phyloP scores from a whole-genome alignment of 108 stramenopile genomes.

The Skeletonema costatum region DNA sequence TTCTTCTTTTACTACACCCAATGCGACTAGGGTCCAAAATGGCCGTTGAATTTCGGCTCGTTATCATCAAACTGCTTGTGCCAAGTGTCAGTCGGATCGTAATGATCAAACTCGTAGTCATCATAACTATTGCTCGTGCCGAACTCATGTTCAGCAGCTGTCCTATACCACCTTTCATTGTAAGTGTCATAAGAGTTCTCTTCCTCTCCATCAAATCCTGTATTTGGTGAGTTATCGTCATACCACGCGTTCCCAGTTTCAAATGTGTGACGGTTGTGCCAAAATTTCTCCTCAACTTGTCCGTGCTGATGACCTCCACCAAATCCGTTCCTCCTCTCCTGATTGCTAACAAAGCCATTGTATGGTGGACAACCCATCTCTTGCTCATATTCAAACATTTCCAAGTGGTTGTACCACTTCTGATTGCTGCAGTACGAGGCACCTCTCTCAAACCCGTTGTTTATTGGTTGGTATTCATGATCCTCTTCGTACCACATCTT shows the following conservation, averaged over 20 bases:
- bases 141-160: background rate
- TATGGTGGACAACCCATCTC: background rate
- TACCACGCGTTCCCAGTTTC: background rate
- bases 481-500: slow-evolving; percentile 32
- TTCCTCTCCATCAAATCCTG: background rate
- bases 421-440: slow-evolving; percentile 2
- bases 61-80: slow-evolving; percentile 3
- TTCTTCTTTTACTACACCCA: background rate
- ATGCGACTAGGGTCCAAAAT: slow-evolving; percentile 2
- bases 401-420: slow-evolving; percentile 14
- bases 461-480: slow-evolving; percentile 1
- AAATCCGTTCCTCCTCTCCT: background rate
- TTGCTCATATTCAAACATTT: background rate
- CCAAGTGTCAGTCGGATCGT: slow-evolving; percentile 1
- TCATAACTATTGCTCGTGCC: background rate
- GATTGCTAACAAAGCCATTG: background rate
- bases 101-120: slow-evolving; percentile 4
- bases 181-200: background rate
- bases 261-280: background rate
- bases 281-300: background rate
- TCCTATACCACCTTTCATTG: slow-evolving; percentile 2
- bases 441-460: slow-evolving; percentile 14
- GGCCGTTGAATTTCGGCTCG: background rate
- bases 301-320: background rate
- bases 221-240: background rate